Evolutionary conservation across 208 protist species (phyloP).

Genomic region (Leishmania braziliensis): DNA sequence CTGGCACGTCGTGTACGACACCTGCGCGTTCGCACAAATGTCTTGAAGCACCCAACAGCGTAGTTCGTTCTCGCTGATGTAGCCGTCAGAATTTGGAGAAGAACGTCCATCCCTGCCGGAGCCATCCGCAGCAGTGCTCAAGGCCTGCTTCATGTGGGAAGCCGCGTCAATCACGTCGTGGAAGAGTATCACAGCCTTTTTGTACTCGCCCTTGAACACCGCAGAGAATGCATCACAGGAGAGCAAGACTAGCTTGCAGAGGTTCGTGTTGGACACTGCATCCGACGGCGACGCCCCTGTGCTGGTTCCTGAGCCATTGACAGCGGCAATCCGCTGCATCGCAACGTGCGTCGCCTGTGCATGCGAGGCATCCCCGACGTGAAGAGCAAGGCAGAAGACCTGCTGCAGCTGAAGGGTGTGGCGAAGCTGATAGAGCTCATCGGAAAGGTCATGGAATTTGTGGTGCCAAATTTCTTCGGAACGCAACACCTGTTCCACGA

Average conservation of each 20-base stretch:
- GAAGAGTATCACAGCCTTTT: conserved; percentile 16
- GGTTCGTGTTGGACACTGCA: conserved; percentile 10
- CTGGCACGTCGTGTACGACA: conserved; percentile 66
- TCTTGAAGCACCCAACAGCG: conserved; percentile 41
- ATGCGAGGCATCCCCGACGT: conserved; percentile 27
- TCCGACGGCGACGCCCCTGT: background rate
- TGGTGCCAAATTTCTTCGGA: conserved; percentile 27
- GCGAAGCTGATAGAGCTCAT: conserved; percentile 30
- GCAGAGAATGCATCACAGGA: conserved; percentile 28
- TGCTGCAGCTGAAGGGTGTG: conserved; percentile 46
- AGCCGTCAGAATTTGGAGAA: conserved; percentile 3
- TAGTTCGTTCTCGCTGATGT: conserved; percentile 18
- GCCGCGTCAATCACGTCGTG: conserved; percentile 18
- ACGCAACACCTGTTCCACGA: conserved; percentile 49
- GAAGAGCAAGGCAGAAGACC: conserved; percentile 39
- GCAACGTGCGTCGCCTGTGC: conserved; percentile 15
- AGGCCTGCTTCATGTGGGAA: conserved; percentile 10
- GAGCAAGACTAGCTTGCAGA: conserved; percentile 10
- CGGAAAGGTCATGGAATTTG: conserved; percentile 19
- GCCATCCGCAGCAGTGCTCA: background rate
- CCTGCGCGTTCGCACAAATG: conserved; percentile 57
- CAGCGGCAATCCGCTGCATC: background rate
- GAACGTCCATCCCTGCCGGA: background rate
- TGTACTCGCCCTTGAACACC: conserved; percentile 25
- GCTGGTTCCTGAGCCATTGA: background rate